phyloP scores from a whole-genome alignment of 164 flowering plant species.

The Protea cynaroides region DNA sequence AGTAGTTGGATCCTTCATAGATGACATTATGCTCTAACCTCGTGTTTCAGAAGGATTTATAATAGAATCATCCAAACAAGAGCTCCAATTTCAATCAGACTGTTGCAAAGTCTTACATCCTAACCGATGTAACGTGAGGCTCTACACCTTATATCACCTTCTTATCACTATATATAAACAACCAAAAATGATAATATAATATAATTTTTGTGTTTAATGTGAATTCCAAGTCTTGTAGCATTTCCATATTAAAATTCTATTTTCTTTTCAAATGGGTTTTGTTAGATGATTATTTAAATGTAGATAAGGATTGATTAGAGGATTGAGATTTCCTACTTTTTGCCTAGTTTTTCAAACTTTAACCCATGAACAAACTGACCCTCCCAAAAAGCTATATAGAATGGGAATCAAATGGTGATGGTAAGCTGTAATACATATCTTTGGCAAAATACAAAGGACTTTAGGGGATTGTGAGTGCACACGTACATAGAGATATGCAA shows the following conservation, averaged over 20 bases:
- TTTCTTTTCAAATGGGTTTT: neutral
- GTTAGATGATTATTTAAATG: neutral
- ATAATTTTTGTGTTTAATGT: neutral
- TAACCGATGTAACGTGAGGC: too few species aligned
- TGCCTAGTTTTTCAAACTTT: conserved; percentile 5
- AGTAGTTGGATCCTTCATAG: conserved; percentile 14
- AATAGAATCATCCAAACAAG: conserved; percentile 5
- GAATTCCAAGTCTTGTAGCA: neutral
- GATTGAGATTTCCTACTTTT: conserved; percentile 1
- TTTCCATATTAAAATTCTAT: neutral
- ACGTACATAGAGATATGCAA: too few species aligned
- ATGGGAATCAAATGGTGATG: neutral
- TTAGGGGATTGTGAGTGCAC: neutral
- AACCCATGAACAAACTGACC: neutral
- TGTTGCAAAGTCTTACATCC: neutral
- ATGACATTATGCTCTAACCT: neutral
- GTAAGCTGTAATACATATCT: neutral
- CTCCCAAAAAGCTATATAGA: neutral
- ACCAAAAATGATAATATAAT: neutral
- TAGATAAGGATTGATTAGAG: neutral
- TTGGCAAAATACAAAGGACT: conserved; percentile 7
- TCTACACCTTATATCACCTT: neutral
- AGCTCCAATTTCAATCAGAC: conserved; percentile 1
- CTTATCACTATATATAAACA: neutral
- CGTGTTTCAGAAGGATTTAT: neutral